Conservation (phyloP, 2,329 filamentous ascomycete genomes). For the Epichloe typhina region DNA sequence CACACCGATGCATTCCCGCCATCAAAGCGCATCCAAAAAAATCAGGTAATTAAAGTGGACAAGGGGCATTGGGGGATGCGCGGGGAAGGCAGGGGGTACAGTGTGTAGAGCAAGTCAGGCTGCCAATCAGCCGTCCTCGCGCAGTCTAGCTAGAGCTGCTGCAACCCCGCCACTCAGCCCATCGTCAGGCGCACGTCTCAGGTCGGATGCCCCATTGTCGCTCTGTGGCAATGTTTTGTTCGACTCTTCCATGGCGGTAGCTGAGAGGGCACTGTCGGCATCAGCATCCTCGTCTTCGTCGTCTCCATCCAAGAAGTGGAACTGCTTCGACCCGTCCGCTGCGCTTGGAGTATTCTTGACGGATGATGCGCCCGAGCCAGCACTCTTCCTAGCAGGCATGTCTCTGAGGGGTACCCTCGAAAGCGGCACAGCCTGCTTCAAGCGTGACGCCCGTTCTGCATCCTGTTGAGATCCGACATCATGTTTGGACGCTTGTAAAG, state of each 20-base stretch:
- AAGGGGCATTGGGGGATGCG: background rate
- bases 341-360: slow-evolving; percentile 1
- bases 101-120: background rate
- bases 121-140: slow-evolving; percentile 23
- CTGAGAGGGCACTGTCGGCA: slow-evolving; percentile 26
- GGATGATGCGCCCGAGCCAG: slow-evolving; percentile 3
- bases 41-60: no score
- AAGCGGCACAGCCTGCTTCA: slow-evolving; percentile 27
- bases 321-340: slow-evolving; percentile 16
- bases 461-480: slow-evolving; percentile 2
- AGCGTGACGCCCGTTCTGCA: slow-evolving; percentile 12
- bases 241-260: slow-evolving; percentile 33
- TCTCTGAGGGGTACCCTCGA: slow-evolving; percentile 28
- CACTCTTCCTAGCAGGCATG: slow-evolving; percentile 15
- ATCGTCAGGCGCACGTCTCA: background rate
- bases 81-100: no score
- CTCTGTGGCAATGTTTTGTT: slow-evolving; percentile 23
- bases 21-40: background rate
- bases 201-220: slow-evolving; percentile 10
- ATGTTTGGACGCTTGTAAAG: slow-evolving; percentile 11
- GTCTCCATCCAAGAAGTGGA: slow-evolving; percentile 26
- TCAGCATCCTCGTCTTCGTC: slow-evolving; percentile 36
- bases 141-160: slow-evolving; percentile 45
- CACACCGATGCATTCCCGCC: background rate
- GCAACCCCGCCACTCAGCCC: slow-evolving; percentile 44